phyloP scores from a whole-genome alignment of 495 filamentous ascomycete genomes.

The Aspergillus diversus region DNA sequence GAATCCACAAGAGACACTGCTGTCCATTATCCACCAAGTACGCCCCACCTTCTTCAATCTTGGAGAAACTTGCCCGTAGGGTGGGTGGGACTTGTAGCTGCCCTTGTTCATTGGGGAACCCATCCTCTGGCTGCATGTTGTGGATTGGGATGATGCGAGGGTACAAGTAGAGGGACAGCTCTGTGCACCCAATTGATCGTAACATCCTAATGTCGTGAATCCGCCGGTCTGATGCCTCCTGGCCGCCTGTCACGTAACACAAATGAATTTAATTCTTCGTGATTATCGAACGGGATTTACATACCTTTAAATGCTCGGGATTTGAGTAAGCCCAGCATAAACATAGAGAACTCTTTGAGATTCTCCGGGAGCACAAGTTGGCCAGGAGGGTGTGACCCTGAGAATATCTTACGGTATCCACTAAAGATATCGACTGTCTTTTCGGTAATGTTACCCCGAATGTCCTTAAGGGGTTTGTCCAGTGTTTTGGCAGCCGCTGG shows the following conservation, averaged over 20 bases:
- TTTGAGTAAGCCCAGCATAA: slow-evolving; percentile 90
- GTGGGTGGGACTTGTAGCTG: slow-evolving; percentile 73
- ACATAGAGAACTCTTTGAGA: slow-evolving; percentile 97
- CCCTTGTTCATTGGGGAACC: slow-evolving; percentile 86
- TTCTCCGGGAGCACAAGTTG: slow-evolving; percentile 95
- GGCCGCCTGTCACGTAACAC: slow-evolving; percentile 55
- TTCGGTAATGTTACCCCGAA: slow-evolving; percentile 81
- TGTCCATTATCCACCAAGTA: slow-evolving; percentile 98
- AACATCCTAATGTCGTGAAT: slow-evolving; percentile 91
- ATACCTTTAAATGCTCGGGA: slow-evolving; percentile 87
- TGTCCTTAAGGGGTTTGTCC: slow-evolving; percentile 82
- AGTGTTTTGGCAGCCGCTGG: slow-evolving; percentile 77
- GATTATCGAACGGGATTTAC: not conserved
- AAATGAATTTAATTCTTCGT: slow-evolving; percentile 2
- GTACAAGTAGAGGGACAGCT: slow-evolving; percentile 92
- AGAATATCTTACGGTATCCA: slow-evolving; percentile 88
- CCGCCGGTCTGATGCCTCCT: slow-evolving; percentile 88
- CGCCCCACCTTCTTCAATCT: slow-evolving; percentile 92
- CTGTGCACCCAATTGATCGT: slow-evolving; percentile 79
- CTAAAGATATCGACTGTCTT: slow-evolving; percentile 95
- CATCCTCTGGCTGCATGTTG: slow-evolving; percentile 74
- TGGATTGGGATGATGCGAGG: slow-evolving; percentile 91
- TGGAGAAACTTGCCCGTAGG: slow-evolving; percentile 82
- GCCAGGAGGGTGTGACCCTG: slow-evolving; percentile 82
- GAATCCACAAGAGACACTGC: slow-evolving; percentile 86